Evolutionary conservation across 1,284 basidiomycete species (phyloP).

Genomic region (Sporisorium iseilematis-ciliati): DNA sequence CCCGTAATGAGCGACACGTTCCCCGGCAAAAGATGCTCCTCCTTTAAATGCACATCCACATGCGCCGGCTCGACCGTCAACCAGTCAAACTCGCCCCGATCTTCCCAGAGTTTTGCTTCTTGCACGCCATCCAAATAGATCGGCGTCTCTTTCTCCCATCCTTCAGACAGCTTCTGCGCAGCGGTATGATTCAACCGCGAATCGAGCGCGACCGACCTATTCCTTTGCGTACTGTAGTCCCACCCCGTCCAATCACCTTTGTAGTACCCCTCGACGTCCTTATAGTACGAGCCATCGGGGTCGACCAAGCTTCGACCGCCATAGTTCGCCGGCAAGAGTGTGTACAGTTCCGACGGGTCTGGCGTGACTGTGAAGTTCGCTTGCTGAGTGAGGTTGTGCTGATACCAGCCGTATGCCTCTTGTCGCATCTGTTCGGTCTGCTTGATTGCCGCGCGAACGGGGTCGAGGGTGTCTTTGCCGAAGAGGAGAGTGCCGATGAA

Average conservation of each 20-base stretch:
- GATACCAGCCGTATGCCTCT: slow-evolving; percentile 39
- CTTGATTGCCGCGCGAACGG: slow-evolving; percentile 31
- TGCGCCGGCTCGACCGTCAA: slow-evolving; percentile 12
- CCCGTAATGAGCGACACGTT: slow-evolving; percentile 51
- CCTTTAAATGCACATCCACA: slow-evolving; percentile 32
- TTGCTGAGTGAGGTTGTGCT: slow-evolving; percentile 33
- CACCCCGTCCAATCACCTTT: slow-evolving; percentile 46
- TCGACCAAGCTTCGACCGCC: slow-evolving; percentile 14
- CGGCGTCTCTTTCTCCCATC: not conserved
- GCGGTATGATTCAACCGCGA: slow-evolving; percentile 26
- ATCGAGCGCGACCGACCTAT: slow-evolving; percentile 30
- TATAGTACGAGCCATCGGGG: slow-evolving; percentile 37
- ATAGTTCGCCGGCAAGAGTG: slow-evolving; percentile 25
- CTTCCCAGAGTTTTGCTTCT: slow-evolving; percentile 1
- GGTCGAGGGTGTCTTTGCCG: slow-evolving; percentile 37
- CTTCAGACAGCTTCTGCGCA: not conserved
- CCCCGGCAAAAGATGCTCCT: slow-evolving; percentile 37
- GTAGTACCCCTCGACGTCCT: slow-evolving; percentile 42
- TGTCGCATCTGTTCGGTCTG: slow-evolving; percentile 29
- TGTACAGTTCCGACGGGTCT: slow-evolving; percentile 23
- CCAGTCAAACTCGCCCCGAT: slow-evolving; percentile 38
- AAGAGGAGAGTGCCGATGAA: slow-evolving; percentile 22
- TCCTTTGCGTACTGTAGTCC: slow-evolving; percentile 35
- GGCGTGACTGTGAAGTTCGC: slow-evolving; percentile 41
- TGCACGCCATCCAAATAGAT: slow-evolving; percentile 26